These are phyloP conservation scores for Penicillium sp. DNA, from an alignment of 2,329 filamentous ascomycete genomes.

Conservation along the genomic window DNA sequence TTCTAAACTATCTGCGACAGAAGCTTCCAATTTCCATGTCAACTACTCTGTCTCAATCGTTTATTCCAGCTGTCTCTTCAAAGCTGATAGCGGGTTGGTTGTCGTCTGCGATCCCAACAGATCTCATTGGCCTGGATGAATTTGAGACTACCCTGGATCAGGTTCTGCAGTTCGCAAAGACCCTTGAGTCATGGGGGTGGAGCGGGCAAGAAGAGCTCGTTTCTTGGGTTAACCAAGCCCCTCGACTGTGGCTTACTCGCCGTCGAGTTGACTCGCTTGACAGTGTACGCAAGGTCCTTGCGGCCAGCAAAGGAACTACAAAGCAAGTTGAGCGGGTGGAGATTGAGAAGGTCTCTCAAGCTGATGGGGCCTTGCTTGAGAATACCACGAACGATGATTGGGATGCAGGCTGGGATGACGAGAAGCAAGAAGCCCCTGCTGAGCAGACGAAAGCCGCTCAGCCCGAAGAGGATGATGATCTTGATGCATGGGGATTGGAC, in stretches of 20 bases:
- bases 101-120: slow-evolving; percentile 70
- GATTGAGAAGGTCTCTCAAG: slow-evolving; percentile 71
- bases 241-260: slow-evolving; percentile 80
- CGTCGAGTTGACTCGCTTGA: slow-evolving; percentile 78
- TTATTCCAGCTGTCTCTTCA: slow-evolving; percentile 68
- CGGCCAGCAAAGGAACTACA: slow-evolving; percentile 63
- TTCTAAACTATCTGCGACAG: slow-evolving; percentile 53
- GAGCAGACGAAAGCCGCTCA: slow-evolving; percentile 14
- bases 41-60: slow-evolving; percentile 60
- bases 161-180: slow-evolving; percentile 63
- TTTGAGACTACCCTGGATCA: slow-evolving; percentile 71
- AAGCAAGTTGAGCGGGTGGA: slow-evolving; percentile 79
- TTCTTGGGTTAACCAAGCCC: slow-evolving; percentile 78
- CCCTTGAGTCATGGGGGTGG: slow-evolving; percentile 63
- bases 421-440: slow-evolving; percentile 49
- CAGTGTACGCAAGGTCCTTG: slow-evolving; percentile 67
- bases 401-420: slow-evolving; percentile 77
- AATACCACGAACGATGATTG: slow-evolving; percentile 61
- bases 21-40: slow-evolving; percentile 51
- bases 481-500: slow-evolving; percentile 53
- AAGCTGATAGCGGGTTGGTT: slow-evolving; percentile 73
- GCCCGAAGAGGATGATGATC: slow-evolving; percentile 40
- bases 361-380: slow-evolving; percentile 64
- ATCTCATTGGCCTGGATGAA: slow-evolving; percentile 65
- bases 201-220: slow-evolving; percentile 60